Evolutionary conservation across 2,329 filamentous ascomycete species (phyloP), one percentile per base, ranked within the genome.

Genomic region (Cadophora sp.): DNA sequence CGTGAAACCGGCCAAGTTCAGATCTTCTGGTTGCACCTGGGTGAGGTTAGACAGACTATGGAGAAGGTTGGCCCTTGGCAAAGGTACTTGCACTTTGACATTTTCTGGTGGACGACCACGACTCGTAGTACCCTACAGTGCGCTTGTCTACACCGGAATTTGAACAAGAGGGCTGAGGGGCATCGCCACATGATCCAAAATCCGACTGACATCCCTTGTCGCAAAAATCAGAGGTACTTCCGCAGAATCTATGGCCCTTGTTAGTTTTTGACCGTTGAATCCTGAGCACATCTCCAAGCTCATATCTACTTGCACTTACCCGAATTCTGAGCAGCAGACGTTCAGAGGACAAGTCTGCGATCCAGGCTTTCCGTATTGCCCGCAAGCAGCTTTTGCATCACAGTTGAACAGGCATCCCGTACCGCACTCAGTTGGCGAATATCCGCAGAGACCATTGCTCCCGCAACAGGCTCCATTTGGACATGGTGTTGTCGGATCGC

Each of bases 341-440:
- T 61, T 61, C 24, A 61, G 14, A 40, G 58, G 58, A 29, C 58
- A 61, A 26, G 16, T 43, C n/a, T 43, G 11, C 3, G 3, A 6
- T 43, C 34, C 56, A 12, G 56, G 19, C 4, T 11, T 24, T 2
- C 31, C 56, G 56, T 43, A 60, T 26, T 43, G 56, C 4, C 56
- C 56, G 31, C 56, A 60, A 4, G n/a, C 56, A 11, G 56, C 56
- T 14, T 43, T 43, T 7, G 56, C 56, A 43, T 60, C 31, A 60
- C 56, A 60, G 31, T 43, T 60, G 2, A 16, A 60, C 1, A 26
- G 4, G 12, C 56, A 60, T 5, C 31, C 37, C 2, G 12, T 26
- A 14, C 56, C 56, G 26, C 56, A 60, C 8, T 43, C 31, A 6
- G 31, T 12, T 37, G 56, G 56, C 2, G 31, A 8, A 26, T 43